Conservation (phyloP, 2,329 filamentous ascomycete species). For the Calonectria leucothoes region DNA sequence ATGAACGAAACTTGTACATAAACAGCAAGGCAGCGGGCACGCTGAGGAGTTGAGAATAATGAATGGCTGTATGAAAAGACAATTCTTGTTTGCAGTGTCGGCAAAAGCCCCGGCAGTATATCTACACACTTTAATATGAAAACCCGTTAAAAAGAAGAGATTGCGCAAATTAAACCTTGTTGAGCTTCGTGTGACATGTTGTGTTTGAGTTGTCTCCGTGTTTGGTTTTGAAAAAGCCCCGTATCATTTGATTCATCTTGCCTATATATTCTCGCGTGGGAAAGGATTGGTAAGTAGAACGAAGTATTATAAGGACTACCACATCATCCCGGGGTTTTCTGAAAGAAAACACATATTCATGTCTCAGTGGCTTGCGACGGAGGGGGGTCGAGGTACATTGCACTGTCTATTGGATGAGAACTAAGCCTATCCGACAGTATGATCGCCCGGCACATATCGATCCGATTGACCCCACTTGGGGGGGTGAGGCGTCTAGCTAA, state of each 20-base stretch:
- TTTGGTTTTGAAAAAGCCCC: background rate
- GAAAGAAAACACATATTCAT: background rate
- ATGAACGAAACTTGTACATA: conserved; percentile 41
- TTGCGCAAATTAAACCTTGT: background rate
- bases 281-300: background rate
- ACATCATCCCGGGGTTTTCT: background rate
- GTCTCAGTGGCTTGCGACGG: background rate
- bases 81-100: conserved; percentile 34
- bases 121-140: conserved; percentile 41
- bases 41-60: conserved; percentile 42
- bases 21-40: conserved; percentile 38
- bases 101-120: conserved; percentile 35
- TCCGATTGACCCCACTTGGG: conserved; percentile 11
- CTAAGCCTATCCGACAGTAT: background rate
- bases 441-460: conserved; percentile 5
- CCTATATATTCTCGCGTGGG: background rate
- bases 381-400: background rate
- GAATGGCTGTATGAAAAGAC: conserved; percentile 34
- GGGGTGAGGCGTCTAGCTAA: background rate
- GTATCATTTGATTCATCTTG: background rate
- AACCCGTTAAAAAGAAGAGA: conserved; percentile 29
- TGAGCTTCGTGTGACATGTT: background rate
- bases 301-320: background rate
- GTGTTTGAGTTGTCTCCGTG: background rate
- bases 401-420: background rate